Percentiles rank a stretch among this genome's conserved stretches.
phyloP scores from a whole-genome alignment of 441 rosid species.

The Pelargonium cotyledonis region DNA sequence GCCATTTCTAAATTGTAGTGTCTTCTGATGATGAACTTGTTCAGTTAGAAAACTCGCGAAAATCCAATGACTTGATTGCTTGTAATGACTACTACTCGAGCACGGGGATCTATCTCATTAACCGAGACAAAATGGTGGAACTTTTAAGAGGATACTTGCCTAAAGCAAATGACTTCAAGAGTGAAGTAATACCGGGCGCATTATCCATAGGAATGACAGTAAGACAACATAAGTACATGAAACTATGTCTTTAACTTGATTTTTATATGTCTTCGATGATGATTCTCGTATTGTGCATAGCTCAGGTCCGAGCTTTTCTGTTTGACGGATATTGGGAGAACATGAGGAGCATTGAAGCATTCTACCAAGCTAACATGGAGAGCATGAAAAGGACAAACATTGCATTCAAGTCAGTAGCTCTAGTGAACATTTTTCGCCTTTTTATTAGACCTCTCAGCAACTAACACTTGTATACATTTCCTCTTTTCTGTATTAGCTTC shows the following conservation, averaged over 20 bases:
- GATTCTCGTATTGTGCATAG: constrained; percentile 2
- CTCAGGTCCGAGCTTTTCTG: constrained; percentile 55
- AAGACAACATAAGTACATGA: neutral
- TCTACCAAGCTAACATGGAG: constrained; percentile 73
- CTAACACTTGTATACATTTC: neutral
- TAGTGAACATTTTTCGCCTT: constrained; percentile 15
- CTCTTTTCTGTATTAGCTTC: constrained; percentile 41
- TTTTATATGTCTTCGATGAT: too few species aligned
- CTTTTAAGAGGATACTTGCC: constrained; percentile 52
- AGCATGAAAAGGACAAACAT: constrained; percentile 38
- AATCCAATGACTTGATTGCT: constrained; percentile 14
- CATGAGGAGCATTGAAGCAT: constrained; percentile 57
- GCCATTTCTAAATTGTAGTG: neutral
- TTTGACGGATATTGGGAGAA: constrained; percentile 84
- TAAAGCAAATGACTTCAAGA: constrained; percentile 44
- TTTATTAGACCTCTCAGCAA: constrained; percentile 1
- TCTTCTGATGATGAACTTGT: constrained; percentile 1
- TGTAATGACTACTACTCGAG: constrained; percentile 28
- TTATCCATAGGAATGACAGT: constrained; percentile 68
- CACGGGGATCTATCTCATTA: constrained; percentile 67
- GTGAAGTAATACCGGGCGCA: constrained; percentile 60
- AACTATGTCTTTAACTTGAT: neutral
- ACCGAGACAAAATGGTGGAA: constrained; percentile 43
- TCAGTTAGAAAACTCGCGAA: constrained; percentile 35
- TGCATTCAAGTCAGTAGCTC: constrained; percentile 39